Evolutionary conservation across 139 green algal genomes (phyloP).

Genomic region (Coccomyxa sp.): DNA sequence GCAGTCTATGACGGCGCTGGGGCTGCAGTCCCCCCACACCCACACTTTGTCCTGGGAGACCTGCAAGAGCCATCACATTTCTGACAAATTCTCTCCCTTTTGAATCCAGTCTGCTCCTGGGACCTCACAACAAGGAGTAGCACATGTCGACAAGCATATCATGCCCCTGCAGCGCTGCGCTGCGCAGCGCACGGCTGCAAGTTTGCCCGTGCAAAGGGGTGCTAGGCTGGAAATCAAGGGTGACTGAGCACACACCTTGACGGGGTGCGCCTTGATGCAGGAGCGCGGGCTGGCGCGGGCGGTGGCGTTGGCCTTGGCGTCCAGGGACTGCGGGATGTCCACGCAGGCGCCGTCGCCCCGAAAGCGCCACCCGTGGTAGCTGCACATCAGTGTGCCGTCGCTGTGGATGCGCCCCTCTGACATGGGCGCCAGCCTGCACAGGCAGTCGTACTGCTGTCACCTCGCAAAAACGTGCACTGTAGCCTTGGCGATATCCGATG

Average conservation of each 20-base stretch:
- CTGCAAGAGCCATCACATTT: too few relatives aligned
- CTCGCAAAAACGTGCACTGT: neutral
- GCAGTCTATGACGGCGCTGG: conserved; percentile 13
- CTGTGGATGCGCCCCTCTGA: conserved; percentile 37
- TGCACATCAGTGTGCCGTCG: conserved; percentile 42
- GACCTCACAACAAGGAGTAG: too few relatives aligned
- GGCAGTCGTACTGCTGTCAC: neutral
- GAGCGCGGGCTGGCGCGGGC: conserved; percentile 9
- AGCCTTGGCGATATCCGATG: neutral
- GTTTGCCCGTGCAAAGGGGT: neutral
- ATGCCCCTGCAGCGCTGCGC: neutral
- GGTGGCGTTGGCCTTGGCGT: neutral
- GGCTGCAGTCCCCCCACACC: conserved; percentile 12
- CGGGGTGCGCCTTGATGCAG: conserved; percentile 6
- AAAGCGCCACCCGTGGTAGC: conserved; percentile 43
- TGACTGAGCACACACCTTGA: neutral
- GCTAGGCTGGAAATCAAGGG: neutral
- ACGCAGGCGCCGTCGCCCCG: conserved; percentile 30
- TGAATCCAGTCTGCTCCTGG: too few relatives aligned
- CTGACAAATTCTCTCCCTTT: too few relatives aligned
- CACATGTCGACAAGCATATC: neutral
- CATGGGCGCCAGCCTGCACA: conserved; percentile 6
- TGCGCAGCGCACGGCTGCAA: neutral
- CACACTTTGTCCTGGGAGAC: conserved; percentile 13
- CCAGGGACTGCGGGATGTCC: conserved; percentile 29